Evolutionary conservation across 257 asterid genomes (phyloP).

Genomic region (Nicotiana tabacum): DNA sequence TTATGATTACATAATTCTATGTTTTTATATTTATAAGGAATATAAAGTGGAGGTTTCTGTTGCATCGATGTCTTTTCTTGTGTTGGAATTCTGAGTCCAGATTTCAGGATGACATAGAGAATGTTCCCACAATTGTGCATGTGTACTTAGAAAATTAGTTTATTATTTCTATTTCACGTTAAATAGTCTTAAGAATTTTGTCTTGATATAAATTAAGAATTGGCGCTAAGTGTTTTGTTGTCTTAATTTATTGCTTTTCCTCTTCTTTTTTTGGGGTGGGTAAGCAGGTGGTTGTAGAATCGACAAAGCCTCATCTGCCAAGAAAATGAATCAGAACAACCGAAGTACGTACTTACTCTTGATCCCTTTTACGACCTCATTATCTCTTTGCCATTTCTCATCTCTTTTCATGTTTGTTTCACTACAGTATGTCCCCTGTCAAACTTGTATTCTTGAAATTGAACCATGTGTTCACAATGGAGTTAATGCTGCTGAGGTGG

Average conservation of each 20-base stretch:
- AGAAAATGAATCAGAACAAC: conserved; percentile 32
- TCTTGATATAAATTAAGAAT: not conserved
- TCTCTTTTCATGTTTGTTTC: conserved; percentile 4
- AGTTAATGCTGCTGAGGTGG: conserved; percentile 4
- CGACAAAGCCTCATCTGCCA: conserved; percentile 71
- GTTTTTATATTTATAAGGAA: not conserved
- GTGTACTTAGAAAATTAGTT: not conserved
- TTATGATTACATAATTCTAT: not conserved
- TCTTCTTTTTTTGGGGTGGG: not conserved
- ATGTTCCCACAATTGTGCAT: not conserved
- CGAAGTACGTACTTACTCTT: conserved; percentile 24
- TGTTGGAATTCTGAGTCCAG: conserved; percentile 5
- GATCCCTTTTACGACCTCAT: not conserved
- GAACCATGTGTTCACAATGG: not conserved
- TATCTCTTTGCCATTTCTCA: not conserved
- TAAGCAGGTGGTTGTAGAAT: conserved; percentile 91
- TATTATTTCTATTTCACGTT: not conserved
- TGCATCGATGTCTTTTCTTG: not conserved
- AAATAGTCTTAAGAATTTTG: not conserved
- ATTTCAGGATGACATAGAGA: not conserved
- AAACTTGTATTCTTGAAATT: not conserved
- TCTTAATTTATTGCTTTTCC: not conserved
- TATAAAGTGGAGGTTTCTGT: not conserved
- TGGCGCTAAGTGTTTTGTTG: not conserved
- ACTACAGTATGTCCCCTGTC: not conserved